These are phyloP conservation scores for Margaritispora aquatica DNA, from an alignment of 495 filamentous ascomycete genomes.

Conservation along the genomic window DNA sequence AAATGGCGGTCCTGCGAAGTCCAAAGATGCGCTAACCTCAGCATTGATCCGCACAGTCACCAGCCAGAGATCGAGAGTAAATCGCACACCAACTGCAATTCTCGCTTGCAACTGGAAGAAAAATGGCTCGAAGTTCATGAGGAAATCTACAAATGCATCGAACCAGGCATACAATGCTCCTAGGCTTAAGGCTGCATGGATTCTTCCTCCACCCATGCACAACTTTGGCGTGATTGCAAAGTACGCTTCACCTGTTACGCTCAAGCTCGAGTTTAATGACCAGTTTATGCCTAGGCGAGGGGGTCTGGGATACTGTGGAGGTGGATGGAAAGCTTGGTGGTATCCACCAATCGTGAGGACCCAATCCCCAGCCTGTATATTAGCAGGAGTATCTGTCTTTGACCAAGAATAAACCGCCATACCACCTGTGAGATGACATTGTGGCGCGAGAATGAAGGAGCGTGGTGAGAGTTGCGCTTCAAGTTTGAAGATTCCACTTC, in stretches of 20 bases:
- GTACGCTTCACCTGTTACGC: constrained; percentile 38
- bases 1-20: neutral
- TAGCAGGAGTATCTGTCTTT: too few species aligned
- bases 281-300: constrained; percentile 39
- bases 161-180: neutral
- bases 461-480: too few species aligned
- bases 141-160: constrained; percentile 5
- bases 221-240: constrained; percentile 47
- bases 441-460: too few species aligned
- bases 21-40: neutral
- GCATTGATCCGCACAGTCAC: neutral
- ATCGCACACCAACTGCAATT: neutral
- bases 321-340: constrained; percentile 33
- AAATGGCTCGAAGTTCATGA: neutral
- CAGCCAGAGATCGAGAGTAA: neutral
- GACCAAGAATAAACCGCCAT: too few species aligned
- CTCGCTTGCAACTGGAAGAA: neutral
- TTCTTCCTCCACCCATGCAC: constrained; percentile 38
- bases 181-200: neutral
- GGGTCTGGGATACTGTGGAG: constrained; percentile 36
- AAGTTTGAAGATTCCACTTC: too few species aligned
- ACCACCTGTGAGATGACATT: too few species aligned
- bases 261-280: constrained; percentile 25
- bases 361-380: constrained; percentile 34
- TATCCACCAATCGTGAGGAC: constrained; percentile 45